phyloP scores from a whole-genome alignment of 2,329 filamentous ascomycete species.

The Colletotrichum tropicale region DNA sequence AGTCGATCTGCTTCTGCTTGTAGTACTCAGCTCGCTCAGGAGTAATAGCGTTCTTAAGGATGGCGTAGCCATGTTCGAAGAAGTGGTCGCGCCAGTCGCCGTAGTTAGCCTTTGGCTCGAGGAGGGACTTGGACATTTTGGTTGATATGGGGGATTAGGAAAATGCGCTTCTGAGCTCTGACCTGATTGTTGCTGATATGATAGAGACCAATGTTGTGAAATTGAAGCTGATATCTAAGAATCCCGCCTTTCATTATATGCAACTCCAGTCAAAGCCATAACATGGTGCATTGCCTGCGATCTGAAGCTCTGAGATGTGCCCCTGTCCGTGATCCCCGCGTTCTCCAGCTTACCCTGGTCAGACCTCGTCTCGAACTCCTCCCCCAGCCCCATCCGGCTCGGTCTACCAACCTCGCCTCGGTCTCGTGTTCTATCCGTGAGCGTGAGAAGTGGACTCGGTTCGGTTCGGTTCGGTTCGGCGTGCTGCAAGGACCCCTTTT shows the following conservation, averaged over 20 bases:
- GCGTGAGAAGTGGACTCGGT: background rate
- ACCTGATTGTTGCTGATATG: background rate
- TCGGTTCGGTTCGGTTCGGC: constrained; percentile 10
- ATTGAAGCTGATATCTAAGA: background rate
- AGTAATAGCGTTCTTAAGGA: constrained; percentile 44
- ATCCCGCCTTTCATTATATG: background rate
- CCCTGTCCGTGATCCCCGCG: background rate
- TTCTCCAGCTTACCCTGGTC: background rate
- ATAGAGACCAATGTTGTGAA: background rate
- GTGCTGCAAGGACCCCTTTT: background rate
- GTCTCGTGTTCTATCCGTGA: background rate
- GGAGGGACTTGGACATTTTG: background rate
- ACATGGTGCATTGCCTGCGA: background rate
- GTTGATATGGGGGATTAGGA: background rate
- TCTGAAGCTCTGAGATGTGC: background rate
- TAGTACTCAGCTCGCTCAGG: constrained; percentile 42
- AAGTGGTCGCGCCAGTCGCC: constrained; percentile 46
- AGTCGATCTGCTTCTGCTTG: constrained; percentile 42
- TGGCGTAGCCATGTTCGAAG: constrained; percentile 40
- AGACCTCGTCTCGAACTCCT: background rate
- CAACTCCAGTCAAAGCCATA: background rate
- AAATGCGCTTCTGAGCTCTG: background rate
- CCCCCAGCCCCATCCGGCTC: background rate
- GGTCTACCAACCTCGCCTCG: background rate
- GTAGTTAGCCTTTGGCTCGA: background rate